Conservation (phyloP, 2,329 filamentous ascomycete genomes). For the Bipolaris victoriae region DNA sequence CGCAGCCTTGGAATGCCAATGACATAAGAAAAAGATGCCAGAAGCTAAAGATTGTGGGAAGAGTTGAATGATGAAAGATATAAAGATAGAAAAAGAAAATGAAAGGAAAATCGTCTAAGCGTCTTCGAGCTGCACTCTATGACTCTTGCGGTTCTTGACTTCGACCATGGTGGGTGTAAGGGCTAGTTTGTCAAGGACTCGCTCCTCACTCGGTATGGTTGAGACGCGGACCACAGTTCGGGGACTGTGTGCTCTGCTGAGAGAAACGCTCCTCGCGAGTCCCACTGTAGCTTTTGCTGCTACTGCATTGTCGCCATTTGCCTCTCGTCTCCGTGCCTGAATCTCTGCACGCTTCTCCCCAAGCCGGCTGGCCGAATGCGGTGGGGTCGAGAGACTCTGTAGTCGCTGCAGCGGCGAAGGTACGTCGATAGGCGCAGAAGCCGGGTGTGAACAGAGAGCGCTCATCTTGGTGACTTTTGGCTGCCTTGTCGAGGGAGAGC, state of each 20-base stretch:
- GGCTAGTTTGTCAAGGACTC: conserved; percentile 34
- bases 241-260: conserved; percentile 37
- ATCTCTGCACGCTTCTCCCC: conserved; percentile 21
- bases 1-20: background rate
- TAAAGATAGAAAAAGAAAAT: conserved; percentile 7
- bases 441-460: conserved; percentile 38
- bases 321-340: conserved; percentile 11
- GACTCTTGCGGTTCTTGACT: conserved; percentile 45
- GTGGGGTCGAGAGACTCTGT: conserved; percentile 26
- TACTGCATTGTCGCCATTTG: conserved; percentile 1
- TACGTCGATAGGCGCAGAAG: conserved; percentile 35
- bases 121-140: conserved; percentile 45
- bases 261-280: conserved; percentile 42
- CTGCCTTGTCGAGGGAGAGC: conserved; percentile 25
- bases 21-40: conserved; percentile 2
- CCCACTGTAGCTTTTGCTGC: conserved; percentile 37
- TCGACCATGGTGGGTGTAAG: conserved; percentile 48
- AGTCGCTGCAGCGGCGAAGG: conserved; percentile 29
- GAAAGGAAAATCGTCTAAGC: conserved; percentile 23
- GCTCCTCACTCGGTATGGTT: conserved; percentile 22
- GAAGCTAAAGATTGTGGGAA: background rate
- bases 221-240: conserved; percentile 25
- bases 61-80: background rate
- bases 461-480: conserved; percentile 37
- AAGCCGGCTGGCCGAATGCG: conserved; percentile 23